Base-by-base conservation (phyloP, 306 rosid genomes). In the Calophaca sinica region DNA sequence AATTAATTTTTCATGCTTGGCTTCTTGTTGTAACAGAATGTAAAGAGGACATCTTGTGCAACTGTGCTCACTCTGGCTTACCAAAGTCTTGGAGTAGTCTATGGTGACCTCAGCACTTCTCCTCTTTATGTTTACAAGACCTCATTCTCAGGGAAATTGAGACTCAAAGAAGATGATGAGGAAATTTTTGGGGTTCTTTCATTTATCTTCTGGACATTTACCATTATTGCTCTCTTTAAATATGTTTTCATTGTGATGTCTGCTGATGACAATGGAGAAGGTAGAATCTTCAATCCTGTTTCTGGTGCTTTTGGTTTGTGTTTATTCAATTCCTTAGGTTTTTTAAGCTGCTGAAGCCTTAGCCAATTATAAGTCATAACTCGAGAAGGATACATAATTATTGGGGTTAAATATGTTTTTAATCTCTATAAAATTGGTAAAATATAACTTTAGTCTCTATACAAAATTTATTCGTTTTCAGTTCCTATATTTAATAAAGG, bases 221-320 rank as follows among this genome's bases (percentile, higher is more conserved):
- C 97, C 39, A 74, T 91, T 70, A 78, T 85, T 74, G 91, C 97
- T 68, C 91, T 91, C 79, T 86, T 86, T 83, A 91, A 91, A 75
- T 91, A 91, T 9, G 89, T 91, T 75, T 79, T 89, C 70, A 80
- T 91, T 62, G 96, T 91, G 55, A 86, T 91, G 87, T 78, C 83
- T 67, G 97, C 91, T 73, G 88, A 89, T 75, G 97, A 91, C 82
- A 89, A 88, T 52, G 96, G 96, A 5, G 96, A 91, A 89, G 97
- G 97, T 93, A 87, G 20, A 78, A 7, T 50, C 59, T 57, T 35
- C 41, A 49, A 57, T 67, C 79, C 35, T 54, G 53, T 44, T 61
- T 11, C 13, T 77, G n/a, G 26, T 58, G 33, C 26, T 20, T 20
- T 20, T 20, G 26, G 45, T 49, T 20, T 58, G 15, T 77, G 35